Percentiles rank a stretch among this genome's conserved stretches.
These are phyloP conservation scores for Cicer bijugum DNA, from an alignment of 306 rosid genomes.

Conservation along the genomic window DNA sequence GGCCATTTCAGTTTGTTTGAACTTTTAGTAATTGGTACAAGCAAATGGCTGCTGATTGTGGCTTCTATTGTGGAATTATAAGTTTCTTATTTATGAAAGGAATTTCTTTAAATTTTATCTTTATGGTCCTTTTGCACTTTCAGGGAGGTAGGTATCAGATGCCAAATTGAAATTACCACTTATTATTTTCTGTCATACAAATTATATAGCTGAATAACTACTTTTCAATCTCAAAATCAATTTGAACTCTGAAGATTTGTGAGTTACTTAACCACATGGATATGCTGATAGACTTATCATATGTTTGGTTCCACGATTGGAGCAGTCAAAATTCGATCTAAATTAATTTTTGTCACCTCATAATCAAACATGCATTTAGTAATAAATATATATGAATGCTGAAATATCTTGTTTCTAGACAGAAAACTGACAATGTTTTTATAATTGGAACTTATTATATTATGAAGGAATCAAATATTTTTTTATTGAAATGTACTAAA, in stretches of 20 bases:
- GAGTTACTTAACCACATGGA: not conserved
- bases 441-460: not conserved
- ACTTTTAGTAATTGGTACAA: not conserved
- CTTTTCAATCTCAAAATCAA: no score
- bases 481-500: conserved; percentile 12
- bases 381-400: not conserved
- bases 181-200: no score
- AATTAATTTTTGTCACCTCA: no score
- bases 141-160: no score
- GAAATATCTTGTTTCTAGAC: conserved; percentile 7
- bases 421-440: not conserved
- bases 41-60: conserved; percentile 10
- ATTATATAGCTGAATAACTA: no score
- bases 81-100: conserved; percentile 31
- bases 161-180: no score
- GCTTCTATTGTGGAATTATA: not conserved
- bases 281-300: not conserved
- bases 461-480: not conserved
- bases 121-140: not conserved
- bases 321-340: no score
- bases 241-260: not conserved
- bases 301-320: no score
- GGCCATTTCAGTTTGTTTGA: conserved; percentile 12
- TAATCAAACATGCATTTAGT: no score
- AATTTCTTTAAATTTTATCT: not conserved